Evolutionary conservation across 495 filamentous ascomycete species (phyloP).

Genomic region (Venustampulla echinocandica): DNA sequence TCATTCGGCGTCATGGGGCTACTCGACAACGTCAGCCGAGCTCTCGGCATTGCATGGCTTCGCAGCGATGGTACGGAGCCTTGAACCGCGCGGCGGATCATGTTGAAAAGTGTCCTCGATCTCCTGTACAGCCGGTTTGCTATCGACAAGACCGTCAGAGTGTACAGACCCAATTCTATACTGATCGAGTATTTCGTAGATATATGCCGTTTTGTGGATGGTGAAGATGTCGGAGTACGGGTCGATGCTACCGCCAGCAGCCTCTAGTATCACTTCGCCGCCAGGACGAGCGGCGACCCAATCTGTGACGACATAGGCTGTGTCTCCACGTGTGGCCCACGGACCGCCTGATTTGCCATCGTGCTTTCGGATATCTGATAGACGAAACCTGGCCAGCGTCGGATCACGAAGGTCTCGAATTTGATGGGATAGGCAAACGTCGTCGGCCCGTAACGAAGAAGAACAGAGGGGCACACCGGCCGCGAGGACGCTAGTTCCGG

Average conservation of each 20-base stretch:
- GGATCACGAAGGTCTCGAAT: slow-evolving; percentile 1
- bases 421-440: background rate
- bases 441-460: slow-evolving; percentile 1
- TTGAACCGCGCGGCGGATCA: slow-evolving; percentile 42
- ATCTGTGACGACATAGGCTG: slow-evolving; percentile 53
- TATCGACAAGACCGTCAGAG: slow-evolving; percentile 39
- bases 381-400: slow-evolving; percentile 1
- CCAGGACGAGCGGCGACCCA: slow-evolving; percentile 52
- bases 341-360: background rate
- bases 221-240: slow-evolving; percentile 56
- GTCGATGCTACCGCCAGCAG: slow-evolving; percentile 47
- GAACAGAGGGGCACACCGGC: background rate
- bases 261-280: slow-evolving; percentile 51
- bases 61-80: slow-evolving; percentile 36
- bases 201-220: slow-evolving; percentile 48
- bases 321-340: slow-evolving; percentile 22
- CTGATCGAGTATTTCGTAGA: slow-evolving; percentile 48
- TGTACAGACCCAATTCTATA: slow-evolving; percentile 47
- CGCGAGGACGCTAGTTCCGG: slow-evolving; percentile 1
- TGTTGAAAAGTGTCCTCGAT: slow-evolving; percentile 47
- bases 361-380: slow-evolving; percentile 3
- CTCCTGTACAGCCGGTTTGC: slow-evolving; percentile 31
- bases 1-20: slow-evolving; percentile 45
- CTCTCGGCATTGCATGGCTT: slow-evolving; percentile 52
- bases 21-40: slow-evolving; percentile 42